A percentile compares a stretch with the other conserved stretches of the same genome.
These are phyloP conservation scores for Grigorovia humatica DNA, from an alignment of 805 yeast species.

Conservation along the genomic window DNA sequence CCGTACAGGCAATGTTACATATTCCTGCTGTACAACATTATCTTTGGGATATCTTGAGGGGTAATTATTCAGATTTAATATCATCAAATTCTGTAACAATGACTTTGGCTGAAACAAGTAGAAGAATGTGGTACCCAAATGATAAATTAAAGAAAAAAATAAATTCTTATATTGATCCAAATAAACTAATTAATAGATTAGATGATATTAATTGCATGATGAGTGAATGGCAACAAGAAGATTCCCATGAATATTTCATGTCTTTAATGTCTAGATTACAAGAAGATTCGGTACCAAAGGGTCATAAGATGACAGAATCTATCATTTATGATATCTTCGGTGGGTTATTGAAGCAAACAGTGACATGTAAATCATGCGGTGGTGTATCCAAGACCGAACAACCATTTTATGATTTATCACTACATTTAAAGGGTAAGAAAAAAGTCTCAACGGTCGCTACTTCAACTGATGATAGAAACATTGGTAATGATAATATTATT, in stretches of 20 bases:
- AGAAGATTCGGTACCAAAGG: conserved; percentile 87
- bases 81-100: conserved; percentile 51
- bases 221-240: conserved; percentile 97
- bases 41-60: conserved; percentile 50
- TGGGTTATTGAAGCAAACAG: conserved; percentile 75
- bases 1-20: conserved; percentile 83
- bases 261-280: conserved; percentile 78
- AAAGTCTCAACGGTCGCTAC: conserved; percentile 13
- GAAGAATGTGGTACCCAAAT: conserved; percentile 58
- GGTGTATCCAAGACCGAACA: conserved; percentile 79
- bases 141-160: conserved; percentile 28
- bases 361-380: conserved; percentile 75
- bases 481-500: neutral
- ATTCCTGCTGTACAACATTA: conserved; percentile 87
- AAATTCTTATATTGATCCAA: conserved; percentile 56
- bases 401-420: conserved; percentile 85
- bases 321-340: conserved; percentile 91
- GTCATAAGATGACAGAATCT: conserved; percentile 70
- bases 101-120: conserved; percentile 56
- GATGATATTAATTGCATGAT: conserved; percentile 90
- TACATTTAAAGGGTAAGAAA: conserved; percentile 54
- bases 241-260: conserved; percentile 95
- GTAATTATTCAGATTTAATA: conserved; percentile 39
- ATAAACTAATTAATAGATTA: conserved; percentile 55
- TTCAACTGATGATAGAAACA: neutral